phyloP scores from a whole-genome alignment of 495 filamentous ascomycete genomes.

The Cercophora sp. region DNA sequence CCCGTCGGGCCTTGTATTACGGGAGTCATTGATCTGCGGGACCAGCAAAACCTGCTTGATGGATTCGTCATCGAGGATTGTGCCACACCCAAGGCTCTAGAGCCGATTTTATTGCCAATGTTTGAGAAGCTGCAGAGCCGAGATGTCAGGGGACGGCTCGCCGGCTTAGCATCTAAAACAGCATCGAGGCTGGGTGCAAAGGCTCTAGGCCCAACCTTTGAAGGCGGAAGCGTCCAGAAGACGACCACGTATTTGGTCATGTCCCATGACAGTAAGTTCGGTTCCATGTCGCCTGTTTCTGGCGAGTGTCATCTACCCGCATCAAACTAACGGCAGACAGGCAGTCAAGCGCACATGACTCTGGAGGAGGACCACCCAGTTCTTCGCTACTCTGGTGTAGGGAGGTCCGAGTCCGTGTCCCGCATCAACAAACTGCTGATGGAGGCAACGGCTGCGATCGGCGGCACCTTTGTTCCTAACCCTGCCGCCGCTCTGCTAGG shows the following conservation, averaged over 20 bases:
- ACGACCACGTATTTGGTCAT: constrained; percentile 67
- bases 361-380: constrained; percentile 57
- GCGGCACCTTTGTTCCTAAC: constrained; percentile 54
- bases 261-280: constrained; percentile 57
- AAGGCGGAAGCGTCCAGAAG: constrained; percentile 50
- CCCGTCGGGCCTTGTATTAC: constrained; percentile 64
- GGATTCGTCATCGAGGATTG: constrained; percentile 66
- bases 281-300: too few species aligned
- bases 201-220: constrained; percentile 54
- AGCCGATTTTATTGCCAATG: constrained; percentile 53
- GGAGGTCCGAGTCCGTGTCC: constrained; percentile 50
- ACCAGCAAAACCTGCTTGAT: constrained; percentile 52
- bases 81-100: constrained; percentile 54
- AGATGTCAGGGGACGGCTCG: constrained; percentile 27
- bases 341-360: constrained; percentile 56
- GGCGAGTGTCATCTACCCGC: too few species aligned
- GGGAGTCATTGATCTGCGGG: constrained; percentile 59
- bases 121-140: constrained; percentile 51
- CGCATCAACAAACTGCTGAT: constrained; percentile 47
- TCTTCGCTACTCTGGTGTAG: constrained; percentile 55
- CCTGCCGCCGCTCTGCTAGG: constrained; percentile 53
- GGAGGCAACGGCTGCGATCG: constrained; percentile 51
- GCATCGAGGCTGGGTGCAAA: constrained; percentile 48
- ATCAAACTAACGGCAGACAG: too few species aligned
- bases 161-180: constrained; percentile 36